Percentiles rank a stretch among this genome's conserved stretches.
Evolutionary conservation across 78 protist species (phyloP).

Genomic region (Dictyostelium intermedium): DNA sequence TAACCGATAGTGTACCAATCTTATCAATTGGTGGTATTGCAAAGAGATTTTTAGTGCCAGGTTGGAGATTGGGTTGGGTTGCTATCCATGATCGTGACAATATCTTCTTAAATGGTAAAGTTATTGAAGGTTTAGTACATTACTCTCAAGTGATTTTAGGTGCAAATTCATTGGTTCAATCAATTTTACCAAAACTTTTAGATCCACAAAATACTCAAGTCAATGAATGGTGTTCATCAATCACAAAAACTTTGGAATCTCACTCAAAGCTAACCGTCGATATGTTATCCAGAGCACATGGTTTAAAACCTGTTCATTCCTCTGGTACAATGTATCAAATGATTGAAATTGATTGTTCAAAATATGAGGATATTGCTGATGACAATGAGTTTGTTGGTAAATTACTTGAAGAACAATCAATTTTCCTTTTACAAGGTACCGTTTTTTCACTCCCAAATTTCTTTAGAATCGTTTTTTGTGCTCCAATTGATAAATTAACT

Average conservation of each 20-base stretch:
- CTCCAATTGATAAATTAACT: constrained; percentile 87
- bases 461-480: constrained; percentile 90
- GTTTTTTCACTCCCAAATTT: constrained; percentile 81
- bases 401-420: constrained; percentile 88
- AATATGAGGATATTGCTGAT: constrained; percentile 63
- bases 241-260: constrained; percentile 66
- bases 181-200: constrained; percentile 78
- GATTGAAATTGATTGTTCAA: constrained; percentile 86
- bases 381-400: constrained; percentile 83
- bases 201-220: constrained; percentile 30
- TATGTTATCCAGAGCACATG: constrained; percentile 58
- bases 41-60: constrained; percentile 94
- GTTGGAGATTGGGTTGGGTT: constrained; percentile 97
- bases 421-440: constrained; percentile 88
- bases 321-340: constrained; percentile 95
- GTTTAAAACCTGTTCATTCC: constrained; percentile 85
- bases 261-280: constrained; percentile 76
- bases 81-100: constrained; percentile 84
- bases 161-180: constrained; percentile 88
- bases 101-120: constrained; percentile 8
- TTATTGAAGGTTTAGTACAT: constrained; percentile 46
- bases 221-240: constrained; percentile 35
- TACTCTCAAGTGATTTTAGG: constrained; percentile 91
- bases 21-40: constrained; percentile 96
- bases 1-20: constrained; percentile 84